Evolutionary conservation across 257 asterid species (phyloP).

Genomic region (Solanum stenotomum): DNA sequence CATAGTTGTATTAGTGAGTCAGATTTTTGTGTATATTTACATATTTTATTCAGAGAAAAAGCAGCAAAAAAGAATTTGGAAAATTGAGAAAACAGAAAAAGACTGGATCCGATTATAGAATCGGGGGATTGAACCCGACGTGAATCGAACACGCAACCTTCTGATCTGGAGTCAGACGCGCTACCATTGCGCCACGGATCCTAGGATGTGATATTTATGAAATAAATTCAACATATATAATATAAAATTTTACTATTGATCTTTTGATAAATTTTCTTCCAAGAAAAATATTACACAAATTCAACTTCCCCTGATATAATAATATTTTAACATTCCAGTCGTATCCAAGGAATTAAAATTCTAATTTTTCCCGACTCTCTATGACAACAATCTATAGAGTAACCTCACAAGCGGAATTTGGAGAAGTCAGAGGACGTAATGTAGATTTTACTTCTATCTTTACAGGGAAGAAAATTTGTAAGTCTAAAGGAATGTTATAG

Average conservation of each 20-base stretch:
- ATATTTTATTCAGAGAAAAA: neutral
- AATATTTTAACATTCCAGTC: too few species aligned
- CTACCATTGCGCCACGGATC: constrained; percentile 99
- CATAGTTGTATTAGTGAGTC: neutral
- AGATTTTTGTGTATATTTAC: neutral
- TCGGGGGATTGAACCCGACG: constrained; percentile 53
- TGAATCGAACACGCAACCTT: constrained; percentile 97
- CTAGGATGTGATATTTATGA: neutral
- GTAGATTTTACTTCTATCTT: neutral
- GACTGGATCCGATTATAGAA: neutral
- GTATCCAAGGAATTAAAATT: neutral
- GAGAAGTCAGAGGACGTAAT: neutral
- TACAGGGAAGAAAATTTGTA: neutral
- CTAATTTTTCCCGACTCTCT: too few species aligned
- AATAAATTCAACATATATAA: fast-evolving
- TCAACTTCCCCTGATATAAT: neutral
- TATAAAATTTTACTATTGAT: too few species aligned
- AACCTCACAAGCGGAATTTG: neutral
- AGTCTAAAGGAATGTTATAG: neutral
- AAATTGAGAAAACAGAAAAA: neutral
- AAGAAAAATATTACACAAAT: too few species aligned
- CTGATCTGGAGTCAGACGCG: constrained; percentile 99
- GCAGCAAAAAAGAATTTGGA: neutral
- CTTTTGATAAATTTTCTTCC: too few species aligned
- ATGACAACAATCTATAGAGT: too few species aligned